Base-by-base conservation (phyloP, 2,329 filamentous ascomycete species). In the Fusarium torulosum region DNA sequence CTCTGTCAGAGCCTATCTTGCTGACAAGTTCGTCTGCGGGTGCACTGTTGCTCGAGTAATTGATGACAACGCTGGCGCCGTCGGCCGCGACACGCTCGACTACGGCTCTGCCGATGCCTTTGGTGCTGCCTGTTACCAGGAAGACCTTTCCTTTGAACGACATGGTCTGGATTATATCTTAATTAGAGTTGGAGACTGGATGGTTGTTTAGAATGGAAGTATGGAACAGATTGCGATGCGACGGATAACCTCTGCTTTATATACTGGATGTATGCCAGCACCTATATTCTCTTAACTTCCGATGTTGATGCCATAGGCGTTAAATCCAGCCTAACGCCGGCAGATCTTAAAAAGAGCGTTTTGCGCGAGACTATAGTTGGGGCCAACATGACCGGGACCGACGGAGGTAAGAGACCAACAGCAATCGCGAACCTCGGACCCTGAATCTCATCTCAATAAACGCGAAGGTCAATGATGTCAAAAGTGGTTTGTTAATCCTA, bases 61-160 rank as follows among this genome's bases (percentile, higher is more conserved):
- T 60, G 3, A 61, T 53, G 4, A 60, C 46, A 9, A 61, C 45
- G 6, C 23, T 61, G 5, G 55, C 58, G 3, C 58, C 58, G 2
- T 61, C 45, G 2, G 58, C 55, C 0, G 27, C 55, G 6, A 53
- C 55, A 4, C 58, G 55, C 6, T 61, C 45, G 0, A 60, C 43
- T 3, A 61, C 58, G 2, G 58, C 58, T 15, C 53, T 61, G 1
- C 58, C 45, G 13, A 53, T 61, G 2, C 58, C 58, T 8, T 60
- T 61, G 5, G 55, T 53, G 2, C 58, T 57, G 0, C 55, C 58
- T 1, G 58, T 61, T 0, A 61, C 55, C 0, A 61, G 27, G 2
- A 60, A 9, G 1, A 60, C 41, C 7, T 61, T 60, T 2, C 55
- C 55, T 0, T 17, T 6, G 1, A 61, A 41, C 7, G 55, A 61